Conservation (phyloP, 2,329 filamentous ascomycete species). For the Chrysoporthe puriensis region DNA sequence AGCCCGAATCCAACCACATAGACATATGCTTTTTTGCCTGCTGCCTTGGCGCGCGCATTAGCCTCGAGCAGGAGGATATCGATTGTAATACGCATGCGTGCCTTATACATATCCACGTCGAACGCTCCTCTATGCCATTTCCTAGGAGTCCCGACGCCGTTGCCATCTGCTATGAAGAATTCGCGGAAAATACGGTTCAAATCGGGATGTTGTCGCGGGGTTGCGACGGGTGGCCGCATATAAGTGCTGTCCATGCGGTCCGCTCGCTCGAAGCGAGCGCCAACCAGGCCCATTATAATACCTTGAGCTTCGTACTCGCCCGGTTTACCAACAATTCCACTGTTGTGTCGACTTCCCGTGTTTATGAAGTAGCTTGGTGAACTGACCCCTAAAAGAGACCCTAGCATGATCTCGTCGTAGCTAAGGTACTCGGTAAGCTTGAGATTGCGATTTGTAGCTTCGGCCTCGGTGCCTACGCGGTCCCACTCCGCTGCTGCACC, state of each 20-base stretch:
- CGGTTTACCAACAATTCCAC: neutral
- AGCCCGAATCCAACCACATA: slow-evolving; percentile 40
- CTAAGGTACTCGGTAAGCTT: slow-evolving; percentile 36
- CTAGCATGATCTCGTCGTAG: slow-evolving; percentile 42
- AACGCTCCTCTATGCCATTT: slow-evolving; percentile 27
- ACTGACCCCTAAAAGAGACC: slow-evolving; percentile 38
- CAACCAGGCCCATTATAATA: slow-evolving; percentile 39
- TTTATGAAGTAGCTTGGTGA: slow-evolving; percentile 39
- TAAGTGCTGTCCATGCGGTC: slow-evolving; percentile 36
- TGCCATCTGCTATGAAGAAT: neutral
- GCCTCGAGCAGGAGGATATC: slow-evolving; percentile 39
- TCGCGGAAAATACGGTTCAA: slow-evolving; percentile 5
- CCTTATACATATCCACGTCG: slow-evolving; percentile 34
- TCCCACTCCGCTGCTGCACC: neutral
- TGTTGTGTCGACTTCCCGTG: slow-evolving; percentile 35
- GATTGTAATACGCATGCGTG: slow-evolving; percentile 34
- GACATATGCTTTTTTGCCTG: slow-evolving; percentile 35
- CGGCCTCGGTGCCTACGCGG: slow-evolving; percentile 14
- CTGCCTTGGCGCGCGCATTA: slow-evolving; percentile 32
- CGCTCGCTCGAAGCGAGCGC: slow-evolving; percentile 37
- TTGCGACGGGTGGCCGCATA: neutral
- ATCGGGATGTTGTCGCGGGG: slow-evolving; percentile 28
- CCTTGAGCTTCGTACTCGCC: slow-evolving; percentile 36
- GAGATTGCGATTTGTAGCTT: slow-evolving; percentile 28
- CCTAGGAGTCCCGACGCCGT: too few relatives aligned